phyloP scores from a whole-genome alignment of 345 rosid genomes.

The Raphanus raphanistrum region DNA sequence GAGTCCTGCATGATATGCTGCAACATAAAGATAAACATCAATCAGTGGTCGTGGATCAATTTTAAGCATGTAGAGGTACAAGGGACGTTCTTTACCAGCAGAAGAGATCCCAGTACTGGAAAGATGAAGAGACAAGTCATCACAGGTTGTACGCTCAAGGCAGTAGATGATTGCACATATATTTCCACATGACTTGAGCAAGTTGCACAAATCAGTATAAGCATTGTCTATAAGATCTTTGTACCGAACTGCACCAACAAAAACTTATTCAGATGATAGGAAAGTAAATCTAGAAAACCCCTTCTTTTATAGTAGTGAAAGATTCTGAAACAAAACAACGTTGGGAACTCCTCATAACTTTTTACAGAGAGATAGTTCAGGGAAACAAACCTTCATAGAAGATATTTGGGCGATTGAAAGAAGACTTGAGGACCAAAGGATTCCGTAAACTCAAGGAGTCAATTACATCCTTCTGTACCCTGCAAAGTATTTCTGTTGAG shows the following conservation, averaged over 20 bases:
- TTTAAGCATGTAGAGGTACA: neutral
- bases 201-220: slow-evolving; percentile 67
- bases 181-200: slow-evolving; percentile 65
- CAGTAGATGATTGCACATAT: slow-evolving; percentile 91
- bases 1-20: slow-evolving; percentile 97
- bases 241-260: slow-evolving; percentile 70
- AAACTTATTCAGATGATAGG: slow-evolving; percentile 41
- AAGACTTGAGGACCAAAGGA: slow-evolving; percentile 83
- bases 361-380: too few relatives aligned
- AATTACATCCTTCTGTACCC: slow-evolving; percentile 91
- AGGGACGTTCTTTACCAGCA: slow-evolving; percentile 58
- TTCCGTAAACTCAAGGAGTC: slow-evolving; percentile 69
- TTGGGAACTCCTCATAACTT: slow-evolving; percentile 6
- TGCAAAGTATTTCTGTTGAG: slow-evolving; percentile 40
- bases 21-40: slow-evolving; percentile 23
- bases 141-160: slow-evolving; percentile 93
- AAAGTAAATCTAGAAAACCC: neutral
- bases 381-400: slow-evolving; percentile 85
- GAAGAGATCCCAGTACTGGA: slow-evolving; percentile 71
- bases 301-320: neutral
- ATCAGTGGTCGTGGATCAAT: neutral
- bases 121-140: slow-evolving; percentile 75
- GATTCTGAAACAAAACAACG: neutral
- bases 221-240: slow-evolving; percentile 81
- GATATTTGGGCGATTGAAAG: slow-evolving; percentile 94